These are phyloP conservation scores for Hypocrella siamensis DNA, from an alignment of 2,329 filamentous ascomycete genomes.

Conservation along the genomic window DNA sequence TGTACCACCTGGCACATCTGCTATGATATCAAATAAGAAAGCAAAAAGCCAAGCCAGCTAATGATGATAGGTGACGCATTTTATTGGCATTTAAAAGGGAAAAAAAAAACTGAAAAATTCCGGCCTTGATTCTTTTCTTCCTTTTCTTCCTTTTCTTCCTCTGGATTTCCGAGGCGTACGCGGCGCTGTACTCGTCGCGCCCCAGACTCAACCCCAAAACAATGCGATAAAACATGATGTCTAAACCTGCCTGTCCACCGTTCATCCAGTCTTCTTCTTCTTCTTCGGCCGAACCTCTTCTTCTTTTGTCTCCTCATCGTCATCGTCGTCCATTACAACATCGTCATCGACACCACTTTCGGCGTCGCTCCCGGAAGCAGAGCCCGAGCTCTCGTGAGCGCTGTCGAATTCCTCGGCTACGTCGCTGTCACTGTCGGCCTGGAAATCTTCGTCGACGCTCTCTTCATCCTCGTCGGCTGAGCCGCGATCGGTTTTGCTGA, in stretches of 20 bases:
- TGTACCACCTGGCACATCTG: too few relatives aligned
- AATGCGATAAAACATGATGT: not conserved
- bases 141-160: too few relatives aligned
- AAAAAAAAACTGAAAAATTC: too few relatives aligned
- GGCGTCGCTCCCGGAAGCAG: constrained; percentile 43
- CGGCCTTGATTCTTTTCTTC: too few relatives aligned
- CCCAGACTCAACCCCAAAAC: too few relatives aligned
- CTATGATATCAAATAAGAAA: too few relatives aligned
- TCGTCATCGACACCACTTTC: constrained; percentile 33
- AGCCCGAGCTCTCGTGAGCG: constrained; percentile 72
- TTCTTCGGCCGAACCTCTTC: constrained; percentile 32
- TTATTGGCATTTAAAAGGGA: too few relatives aligned
- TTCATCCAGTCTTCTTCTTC: constrained; percentile 26
- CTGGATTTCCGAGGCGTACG: too few relatives aligned
- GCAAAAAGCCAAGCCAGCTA: too few relatives aligned
- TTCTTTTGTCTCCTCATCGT: constrained; percentile 23
- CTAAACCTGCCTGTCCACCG: too few relatives aligned
- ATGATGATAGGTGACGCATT: too few relatives aligned
- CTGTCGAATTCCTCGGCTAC: constrained; percentile 95
- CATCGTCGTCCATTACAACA: constrained; percentile 24
- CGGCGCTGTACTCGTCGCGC: too few relatives aligned
- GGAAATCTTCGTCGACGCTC: constrained; percentile 91
- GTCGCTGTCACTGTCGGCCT: constrained; percentile 80
- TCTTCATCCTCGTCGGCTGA: constrained; percentile 94
- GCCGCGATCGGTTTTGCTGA: constrained; percentile 58